Base-by-base conservation (phyloP, 2,329 filamentous ascomycete species). In the Knoxdaviesia capensis region DNA sequence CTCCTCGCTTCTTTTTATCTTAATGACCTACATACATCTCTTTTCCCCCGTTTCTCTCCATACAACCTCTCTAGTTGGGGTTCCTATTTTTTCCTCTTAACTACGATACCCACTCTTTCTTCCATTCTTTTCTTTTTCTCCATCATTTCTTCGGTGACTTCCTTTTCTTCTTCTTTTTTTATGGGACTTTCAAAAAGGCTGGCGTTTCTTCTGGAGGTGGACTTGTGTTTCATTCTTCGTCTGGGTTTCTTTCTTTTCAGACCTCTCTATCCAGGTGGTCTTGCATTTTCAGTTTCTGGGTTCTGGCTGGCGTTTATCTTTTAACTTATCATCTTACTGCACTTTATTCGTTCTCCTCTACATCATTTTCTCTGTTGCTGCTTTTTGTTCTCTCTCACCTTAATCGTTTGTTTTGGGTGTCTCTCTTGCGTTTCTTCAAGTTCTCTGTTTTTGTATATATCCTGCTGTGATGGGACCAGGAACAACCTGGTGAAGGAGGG, bases 171-270 rank as follows among this genome's bases (percentile, higher is more conserved):
- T 43, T 36, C 41, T 40, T 44, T 45, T 44, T 8, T 33, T 11
- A 29, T 31, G 7, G 10, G 20, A 34, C 29, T n/a, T 20, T 29
- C 6, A 30, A 37, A 32, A 31, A 41, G 34, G 11, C 11, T 31
- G 35, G n/a, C 10, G 10, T 38, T 34, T n/a, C 35, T 32, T 44
- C 38, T 40, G n/a, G 34, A 9, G 34, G 8, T 9, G 34, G 8
- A 10, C 34, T 36, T 41, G 10, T 10, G 10, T 38, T 33, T 32
- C 30, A 31, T 41, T 38, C 9, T 38, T 40, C 30, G n/a, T 37
- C 36, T 39, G 31, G n/a, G 11, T 47, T 45, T 36, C 34, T 37
- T 46, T 47, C 50, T 54, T 54, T 56, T 54, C 51, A 52, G 3
- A 20, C 20, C 20, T 20, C 20, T 20, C 20, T 3, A 20, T 20